These are phyloP conservation scores for Planoprotostelium fungivorum DNA, from an alignment of 78 protist species.

Conservation along the genomic window DNA sequence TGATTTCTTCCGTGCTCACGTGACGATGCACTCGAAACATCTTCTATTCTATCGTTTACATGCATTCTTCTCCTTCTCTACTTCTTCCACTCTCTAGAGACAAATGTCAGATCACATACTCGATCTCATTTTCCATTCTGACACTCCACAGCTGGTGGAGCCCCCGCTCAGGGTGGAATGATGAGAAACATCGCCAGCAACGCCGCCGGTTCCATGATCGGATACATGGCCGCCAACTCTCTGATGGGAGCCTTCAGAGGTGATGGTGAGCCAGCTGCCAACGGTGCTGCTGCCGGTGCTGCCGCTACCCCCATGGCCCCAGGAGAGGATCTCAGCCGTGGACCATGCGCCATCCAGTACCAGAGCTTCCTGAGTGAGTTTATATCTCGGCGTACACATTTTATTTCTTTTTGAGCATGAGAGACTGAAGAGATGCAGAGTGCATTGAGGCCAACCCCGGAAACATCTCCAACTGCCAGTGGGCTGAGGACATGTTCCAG, in stretches of 20 bases:
- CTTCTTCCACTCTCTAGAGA: too few species aligned
- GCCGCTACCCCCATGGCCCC: background rate
- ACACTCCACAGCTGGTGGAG: too few species aligned
- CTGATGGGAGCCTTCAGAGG: background rate
- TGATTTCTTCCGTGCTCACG: too few species aligned
- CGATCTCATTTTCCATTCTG: too few species aligned
- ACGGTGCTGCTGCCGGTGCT: background rate
- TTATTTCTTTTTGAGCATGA: background rate
- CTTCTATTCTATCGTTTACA: too few species aligned
- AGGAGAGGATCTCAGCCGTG: background rate
- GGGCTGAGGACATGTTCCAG: slow-evolving; percentile 1
- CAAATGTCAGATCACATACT: too few species aligned
- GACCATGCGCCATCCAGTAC: background rate
- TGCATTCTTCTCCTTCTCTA: too few species aligned
- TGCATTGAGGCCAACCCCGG: background rate
- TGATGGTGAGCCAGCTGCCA: background rate
- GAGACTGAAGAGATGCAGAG: background rate
- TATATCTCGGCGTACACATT: background rate
- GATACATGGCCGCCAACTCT: background rate
- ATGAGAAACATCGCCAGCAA: background rate
- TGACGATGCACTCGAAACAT: too few species aligned
- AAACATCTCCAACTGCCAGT: background rate
- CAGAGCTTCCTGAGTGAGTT: background rate
- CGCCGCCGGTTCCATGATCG: background rate
- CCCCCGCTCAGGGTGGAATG: background rate